Base-by-base conservation (phyloP, 23 red algal genomes). In the Gracilaria domingensis region DNA sequence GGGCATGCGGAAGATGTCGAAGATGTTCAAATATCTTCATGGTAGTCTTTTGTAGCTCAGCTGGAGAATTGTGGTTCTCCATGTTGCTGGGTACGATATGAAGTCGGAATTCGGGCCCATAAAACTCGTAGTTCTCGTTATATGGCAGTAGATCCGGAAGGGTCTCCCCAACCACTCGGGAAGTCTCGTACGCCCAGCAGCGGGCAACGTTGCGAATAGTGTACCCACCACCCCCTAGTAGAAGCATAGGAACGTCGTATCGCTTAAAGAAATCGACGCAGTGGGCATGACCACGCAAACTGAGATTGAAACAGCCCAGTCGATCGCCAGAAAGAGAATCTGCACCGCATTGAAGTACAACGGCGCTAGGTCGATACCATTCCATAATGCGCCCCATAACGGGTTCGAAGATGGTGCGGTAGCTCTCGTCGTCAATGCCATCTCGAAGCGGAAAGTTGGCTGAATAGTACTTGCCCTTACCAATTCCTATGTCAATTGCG, bases 151-250 rank as follows among this genome's bases (percentile, higher is more conserved):
- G 35, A 79, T 99, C 97, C 21, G 82, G 70, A 18, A 99, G 83
- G 49, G 76, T 56, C 47, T 77, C 66, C 53, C 84, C 90, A 44
- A 95, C 84, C 20, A 85, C 93, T 60, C 82, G 59, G 12, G 93
- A 86, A 26, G 97, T 99, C 75, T 99, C 97, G 49, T 92, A 96
- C 42, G 97, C 85, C 97, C 97, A 99, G 80, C 97, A 99, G 18
- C 97, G 78, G 53, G 97, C 97, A 71, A 99, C 97, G 70, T 99
- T 99, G 80, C 97, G 93, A 55, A 99, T 93, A 28, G 97, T 99
- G 64, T 99, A 99, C 9, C 97, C 97, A 61, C 97, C 97, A 49
- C 97, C 97, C 44, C 97, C 97, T 28, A 99, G 81, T 73, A 99
- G 64, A 36, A 99, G 83, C 30, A 99, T 51, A 30, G 93, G 97